Conservation (phyloP, 140 eudicot genomes). For the Anethum foeniculum region DNA sequence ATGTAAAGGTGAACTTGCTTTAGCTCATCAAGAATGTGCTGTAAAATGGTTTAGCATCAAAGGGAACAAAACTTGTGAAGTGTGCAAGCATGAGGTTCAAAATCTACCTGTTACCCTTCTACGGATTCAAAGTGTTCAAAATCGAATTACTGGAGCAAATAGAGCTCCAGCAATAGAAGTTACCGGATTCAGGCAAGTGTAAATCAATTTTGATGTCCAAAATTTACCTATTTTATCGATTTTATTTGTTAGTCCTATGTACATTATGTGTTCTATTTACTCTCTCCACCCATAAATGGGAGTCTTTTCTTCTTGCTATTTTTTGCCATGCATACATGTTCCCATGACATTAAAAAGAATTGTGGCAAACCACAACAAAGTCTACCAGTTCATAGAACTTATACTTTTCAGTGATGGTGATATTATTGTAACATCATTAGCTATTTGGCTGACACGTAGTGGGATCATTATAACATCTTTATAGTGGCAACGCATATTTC, state of each 20-base stretch:
- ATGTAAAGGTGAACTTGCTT: constrained; percentile 96
- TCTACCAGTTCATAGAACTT: neutral
- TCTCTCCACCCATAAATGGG: neutral
- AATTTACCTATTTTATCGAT: neutral
- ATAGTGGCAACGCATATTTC: neutral
- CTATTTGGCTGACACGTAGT: neutral
- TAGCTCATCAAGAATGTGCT: constrained; percentile 95
- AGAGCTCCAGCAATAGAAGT: constrained; percentile 33
- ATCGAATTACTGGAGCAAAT: constrained; percentile 26
- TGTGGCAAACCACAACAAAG: neutral
- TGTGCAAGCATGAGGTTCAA: constrained; percentile 80
- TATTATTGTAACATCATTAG: neutral
- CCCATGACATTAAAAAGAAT: neutral
- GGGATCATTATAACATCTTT: neutral
- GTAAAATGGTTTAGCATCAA: constrained; percentile 89
- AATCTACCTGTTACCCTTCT: constrained; percentile 84
- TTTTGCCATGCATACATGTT: neutral
- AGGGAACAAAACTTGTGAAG: constrained; percentile 89
- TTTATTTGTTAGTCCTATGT: neutral
- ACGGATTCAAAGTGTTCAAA: constrained; percentile 53
- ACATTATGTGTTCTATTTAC: neutral
- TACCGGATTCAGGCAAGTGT: constrained; percentile 59
- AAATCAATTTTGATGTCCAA: neutral
- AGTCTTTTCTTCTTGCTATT: no score
- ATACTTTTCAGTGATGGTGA: neutral